Evolutionary conservation across 805 yeast species (phyloP), one percentile per base, ranked within the genome.

Genomic region (Candida manassasensis): DNA sequence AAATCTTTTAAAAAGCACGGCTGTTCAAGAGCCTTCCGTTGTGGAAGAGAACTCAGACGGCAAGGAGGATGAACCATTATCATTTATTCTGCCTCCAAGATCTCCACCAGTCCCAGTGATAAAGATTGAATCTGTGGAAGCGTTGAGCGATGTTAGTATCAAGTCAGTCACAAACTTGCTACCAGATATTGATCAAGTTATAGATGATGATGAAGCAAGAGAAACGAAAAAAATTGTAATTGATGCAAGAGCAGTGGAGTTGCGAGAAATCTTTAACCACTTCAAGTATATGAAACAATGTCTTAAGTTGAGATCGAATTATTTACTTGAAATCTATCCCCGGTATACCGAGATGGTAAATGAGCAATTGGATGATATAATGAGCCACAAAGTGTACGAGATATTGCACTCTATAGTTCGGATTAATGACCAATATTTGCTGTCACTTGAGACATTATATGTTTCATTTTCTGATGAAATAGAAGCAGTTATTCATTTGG

Each of bases 371-470:
- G 34, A 46, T 25, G 21, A 32, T 10, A 49, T 55, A n/a, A 28
- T 49, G 4, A 37, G 45, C 27, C 26, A 43, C 3, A 48, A 46
- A 35, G 36, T 52, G n/a, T 21, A 24, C 19, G 45, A 45, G 4
- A 37, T 53, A 6, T 39, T 45, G 27, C 37, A 40, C 10, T 37
- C 41, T 12, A 41, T 37, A n/a, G 36, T 36, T 24, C 34, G 13
- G 11, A 52, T 63, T 11, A 60, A 55, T 41, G 67, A 62, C 34
- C 56, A 55, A 19, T 44, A 50, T 15, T 43, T 67, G 5, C 67
- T 69, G 1, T 52, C 53, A 4, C 59, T 59, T 34, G 69, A 65
- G 38, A 41, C 42, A 27, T 42, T 62, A 34, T 63, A 59, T 40
- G 39, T 45, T 4, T 62, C 59, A 2, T 52, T 61, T 16, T 47